Evolutionary conservation across 345 rosid species (phyloP), one percentile per base, ranked within the genome.

Genomic region (Combretum micranthum): DNA sequence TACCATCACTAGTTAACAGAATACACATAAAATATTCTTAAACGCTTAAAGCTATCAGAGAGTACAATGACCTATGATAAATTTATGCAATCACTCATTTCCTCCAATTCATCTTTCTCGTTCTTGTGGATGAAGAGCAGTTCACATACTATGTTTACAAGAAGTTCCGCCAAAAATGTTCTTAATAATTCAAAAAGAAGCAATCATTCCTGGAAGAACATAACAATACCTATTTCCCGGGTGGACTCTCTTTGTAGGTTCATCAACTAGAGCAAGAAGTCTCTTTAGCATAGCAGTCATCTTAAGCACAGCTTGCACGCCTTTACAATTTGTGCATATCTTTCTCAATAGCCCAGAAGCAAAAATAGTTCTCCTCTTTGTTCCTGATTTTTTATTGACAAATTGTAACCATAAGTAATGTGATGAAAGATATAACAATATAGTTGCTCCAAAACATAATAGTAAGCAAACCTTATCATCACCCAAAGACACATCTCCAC

Each of bases 301-400:
- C 62, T 71, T 86, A 17, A 66, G 71, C 61, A 88, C 56, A 46
- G 79, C 71, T 59, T 77, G 77, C 15, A 62, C 60, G 37, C 95
- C 95, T 69, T 77, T 75, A 11, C 42, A 62, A 20, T 68, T 74
- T 4, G 58, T 69, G 62, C 89, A 80, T 13, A 92, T 84, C 79
- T 74, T 86, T 73, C 73, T 84, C 73, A 88, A 42, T 60, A 89
- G 72, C 55, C 80, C 83, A 32, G 83, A 69, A 50, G 91, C 94
- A 50, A 85, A 86, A 93, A 61, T 74, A 86, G 15, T 86, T 88
- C 56, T 88, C 90, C 55, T 92, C 99, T 73, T 87, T 89, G 83
- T 83, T 93, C 86, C 99, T 92, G 76, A 46, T 60, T 70, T 62
- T 20, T n/a, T 32, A 42, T 20, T 20, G 42, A 60, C 6, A 0